Percentiles rank a stretch among this genome's conserved stretches.
Evolutionary conservation across 345 rosid species (phyloP).

Genomic region (Erucastrum elatum): DNA sequence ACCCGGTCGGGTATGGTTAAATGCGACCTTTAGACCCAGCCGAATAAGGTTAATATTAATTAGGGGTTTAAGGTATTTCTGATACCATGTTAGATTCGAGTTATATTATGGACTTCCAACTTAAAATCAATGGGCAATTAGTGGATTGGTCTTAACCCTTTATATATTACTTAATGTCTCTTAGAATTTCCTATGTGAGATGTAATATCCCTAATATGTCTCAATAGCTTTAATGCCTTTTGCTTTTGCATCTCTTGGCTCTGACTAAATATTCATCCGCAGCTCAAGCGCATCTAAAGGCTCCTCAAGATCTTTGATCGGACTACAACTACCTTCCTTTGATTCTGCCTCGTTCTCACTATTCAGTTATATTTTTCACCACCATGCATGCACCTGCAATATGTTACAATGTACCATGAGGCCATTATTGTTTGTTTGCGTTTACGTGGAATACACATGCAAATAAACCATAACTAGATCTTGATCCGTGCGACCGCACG

Average conservation of each 20-base stretch:
- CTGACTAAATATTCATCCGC: conserved; percentile 66
- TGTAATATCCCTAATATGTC: neutral
- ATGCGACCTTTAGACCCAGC: too few relatives aligned
- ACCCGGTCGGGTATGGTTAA: too few relatives aligned
- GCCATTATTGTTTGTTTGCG: neutral
- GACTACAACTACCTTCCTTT: conserved; percentile 64
- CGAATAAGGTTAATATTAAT: too few relatives aligned
- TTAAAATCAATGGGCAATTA: too few relatives aligned
- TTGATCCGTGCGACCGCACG: too few relatives aligned
- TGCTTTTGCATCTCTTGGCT: conserved; percentile 70
- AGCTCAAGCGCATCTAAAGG: conserved; percentile 67
- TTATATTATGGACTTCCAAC: too few relatives aligned
- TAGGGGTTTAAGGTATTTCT: too few relatives aligned
- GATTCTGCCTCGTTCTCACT: conserved; percentile 77
- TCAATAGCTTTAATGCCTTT: conserved; percentile 69
- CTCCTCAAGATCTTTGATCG: conserved; percentile 73
- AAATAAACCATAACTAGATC: too few relatives aligned
- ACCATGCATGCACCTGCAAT: conserved; percentile 80
- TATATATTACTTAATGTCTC: too few relatives aligned
- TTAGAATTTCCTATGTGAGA: too few relatives aligned
- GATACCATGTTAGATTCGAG: too few relatives aligned
- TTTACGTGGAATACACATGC: neutral
- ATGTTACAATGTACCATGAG: neutral
- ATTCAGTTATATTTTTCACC: conserved; percentile 79
- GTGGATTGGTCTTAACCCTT: too few relatives aligned